Base-by-base conservation (phyloP, 192 early-diverging fungal species). In the Coemansia sp. region DNA sequence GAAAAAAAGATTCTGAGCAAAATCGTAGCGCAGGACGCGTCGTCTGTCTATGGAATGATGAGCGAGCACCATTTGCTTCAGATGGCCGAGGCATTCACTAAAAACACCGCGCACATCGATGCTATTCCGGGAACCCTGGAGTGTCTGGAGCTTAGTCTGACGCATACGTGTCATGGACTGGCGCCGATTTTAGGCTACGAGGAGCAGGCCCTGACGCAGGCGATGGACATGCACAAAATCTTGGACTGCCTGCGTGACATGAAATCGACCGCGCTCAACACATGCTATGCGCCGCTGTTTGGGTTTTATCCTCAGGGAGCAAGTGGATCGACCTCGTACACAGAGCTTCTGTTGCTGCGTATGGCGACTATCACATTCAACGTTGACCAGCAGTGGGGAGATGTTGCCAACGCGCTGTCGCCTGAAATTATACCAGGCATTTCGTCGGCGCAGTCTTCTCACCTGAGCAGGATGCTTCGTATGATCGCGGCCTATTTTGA, bases 1-100 rank as follows among this genome's bases (percentile, higher is more conserved):
- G 79, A 82, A 63, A 68, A 77, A 48, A 39, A 61, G 34, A 70
- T 82, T 2, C 58, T 82, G n/a, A 62, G 75, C 54, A 70, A 51
- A 7, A 68, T 82, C 37, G 74, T 82, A 32, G 67, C 65, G 18
- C 65, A 67, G 45, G 75, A 82, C 53, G 75, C 79, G 18, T 77
- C 79, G 54, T 67, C 79, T 2, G 79, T 82, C 35, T 82, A 82
- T 37, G 79, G 79, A 11, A 82, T 82, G 74, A 82, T 82, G 79
- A 73, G 67, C 45, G 79, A 82, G 45, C 74, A 82, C 43, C 67
- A 53, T 18, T 62, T 74, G 51, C 61, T 82, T 18, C 79, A 82
- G 34, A 67, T 82, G 39, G 54, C 67, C 51, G 62, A 71, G 9
- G 58, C 38, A 14, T 66, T 56, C 43, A 58, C 56, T 6, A 63